Evolutionary conservation across 768 basidiomycete species (phyloP), one percentile per base, ranked within the genome.

Genomic region (Boletus rufocinnamomeus): DNA sequence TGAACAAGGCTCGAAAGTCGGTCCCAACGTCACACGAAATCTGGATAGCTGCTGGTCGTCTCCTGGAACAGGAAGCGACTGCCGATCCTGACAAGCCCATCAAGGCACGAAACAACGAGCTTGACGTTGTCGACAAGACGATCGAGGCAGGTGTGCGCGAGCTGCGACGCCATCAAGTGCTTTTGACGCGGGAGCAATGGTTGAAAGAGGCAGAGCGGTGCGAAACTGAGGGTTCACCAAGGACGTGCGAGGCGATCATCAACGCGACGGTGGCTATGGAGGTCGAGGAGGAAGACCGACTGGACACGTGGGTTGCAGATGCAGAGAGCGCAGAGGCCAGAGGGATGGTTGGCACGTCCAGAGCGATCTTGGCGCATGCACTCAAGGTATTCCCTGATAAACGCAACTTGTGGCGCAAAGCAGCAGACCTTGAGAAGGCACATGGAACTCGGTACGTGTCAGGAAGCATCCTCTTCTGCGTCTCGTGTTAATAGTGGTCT

Each of bases 1-100:
- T 99, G 57, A 98, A 99, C 80, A 95, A 91, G 72, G 97, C 97
- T 4, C 88, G 95, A 50, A 92, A 92, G 67, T 87, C 91, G 9
- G 87, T 98, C 37, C 96, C 95, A 2, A 99, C 97, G 0, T 91
- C 88, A 14, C 95, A 98, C 74, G 97, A 98, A 67, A 98, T 99
- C 59, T 99, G 96, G 95, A 97, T 99, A 60, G 97, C 97, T 2
- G 96, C 96, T 4, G 95, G 89, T 14, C 83, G 95, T 37, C 75
- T 98, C 14, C 80, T 96, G 32, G 97, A 99, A 74, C 96, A 98
- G 69, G 88, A 91, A 62, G 85, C 84, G 3, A 72, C 73, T 27
- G 71, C 73, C 3, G 69, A 75, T 34, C 66, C 75, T 16, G 79
- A 79, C 1, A 84, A 86, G 65, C 63, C 80, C 0, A 72, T 75